Evolutionary conservation across 208 protist species (phyloP).

Genomic region (Herpetomonas tarakana): DNA sequence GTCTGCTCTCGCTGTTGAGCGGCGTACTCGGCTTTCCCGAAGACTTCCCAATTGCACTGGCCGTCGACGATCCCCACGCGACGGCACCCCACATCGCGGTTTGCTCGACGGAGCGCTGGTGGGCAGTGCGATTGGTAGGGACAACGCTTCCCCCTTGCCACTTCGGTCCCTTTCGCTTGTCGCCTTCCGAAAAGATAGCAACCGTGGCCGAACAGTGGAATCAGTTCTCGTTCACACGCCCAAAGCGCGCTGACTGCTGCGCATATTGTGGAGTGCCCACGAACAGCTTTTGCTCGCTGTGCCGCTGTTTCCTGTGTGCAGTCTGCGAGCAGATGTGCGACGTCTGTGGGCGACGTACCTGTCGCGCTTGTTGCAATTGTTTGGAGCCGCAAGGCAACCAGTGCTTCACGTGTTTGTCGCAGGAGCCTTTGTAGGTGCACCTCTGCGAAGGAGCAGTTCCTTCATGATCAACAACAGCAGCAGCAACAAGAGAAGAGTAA

Average conservation of each 20-base stretch:
- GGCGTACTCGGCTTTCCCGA: conserved; percentile 3
- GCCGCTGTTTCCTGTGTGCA: not conserved
- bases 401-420: not conserved
- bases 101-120: not conserved
- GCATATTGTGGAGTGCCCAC: not conserved
- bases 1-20: not conserved
- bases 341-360: not conserved
- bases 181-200: not conserved
- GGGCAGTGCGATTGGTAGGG: not conserved
- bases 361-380: not conserved
- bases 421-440: not conserved
- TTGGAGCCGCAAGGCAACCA: not conserved
- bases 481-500: too few species aligned
- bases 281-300: conserved; percentile 1
- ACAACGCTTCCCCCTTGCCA: not conserved
- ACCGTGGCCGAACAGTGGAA: not conserved
- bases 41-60: conserved; percentile 1
- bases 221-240: not conserved
- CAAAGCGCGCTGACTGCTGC: not conserved
- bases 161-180: not conserved
- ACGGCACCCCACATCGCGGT: not conserved
- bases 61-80: not conserved
- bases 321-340: not conserved
- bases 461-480: too few species aligned
- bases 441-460: not conserved